phyloP scores from a whole-genome alignment of 1,284 basidiomycete genomes.

The Uromyces viciae-fabae region DNA sequence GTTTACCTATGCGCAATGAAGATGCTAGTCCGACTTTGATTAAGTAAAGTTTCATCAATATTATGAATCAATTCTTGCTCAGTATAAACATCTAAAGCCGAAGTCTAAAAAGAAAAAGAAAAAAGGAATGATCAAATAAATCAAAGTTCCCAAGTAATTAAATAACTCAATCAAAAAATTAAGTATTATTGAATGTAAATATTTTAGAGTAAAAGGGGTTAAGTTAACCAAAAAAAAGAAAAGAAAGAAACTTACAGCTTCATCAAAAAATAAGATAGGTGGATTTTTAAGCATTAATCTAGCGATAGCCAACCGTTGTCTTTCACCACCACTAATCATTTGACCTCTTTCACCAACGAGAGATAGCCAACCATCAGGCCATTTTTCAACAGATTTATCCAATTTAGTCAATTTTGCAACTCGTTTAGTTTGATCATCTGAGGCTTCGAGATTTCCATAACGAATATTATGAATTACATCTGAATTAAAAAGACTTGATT shows the following conservation, averaged over 20 bases:
- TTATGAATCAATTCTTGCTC: slow-evolving; percentile 44
- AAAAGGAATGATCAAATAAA: neutral
- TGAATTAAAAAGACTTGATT: slow-evolving; percentile 41
- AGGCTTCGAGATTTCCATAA: slow-evolving; percentile 35
- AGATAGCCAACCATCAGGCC: slow-evolving; percentile 30
- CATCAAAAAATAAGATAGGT: slow-evolving; percentile 43
- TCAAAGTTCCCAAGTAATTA: neutral
- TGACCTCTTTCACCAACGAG: slow-evolving; percentile 38
- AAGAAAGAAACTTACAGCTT: slow-evolving; percentile 17
- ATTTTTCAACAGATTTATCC: slow-evolving; percentile 27
- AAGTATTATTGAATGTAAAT: neutral
- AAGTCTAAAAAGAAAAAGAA: slow-evolving; percentile 10
- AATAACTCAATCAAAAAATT: neutral
- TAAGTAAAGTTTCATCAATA: slow-evolving; percentile 35
- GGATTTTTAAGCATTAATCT: slow-evolving; percentile 44
- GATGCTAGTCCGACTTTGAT: slow-evolving; percentile 37
- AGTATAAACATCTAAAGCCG: slow-evolving; percentile 43
- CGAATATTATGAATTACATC: slow-evolving; percentile 39
- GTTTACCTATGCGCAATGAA: slow-evolving; percentile 45
- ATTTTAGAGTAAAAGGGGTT: neutral
- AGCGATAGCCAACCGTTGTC: slow-evolving; percentile 44
- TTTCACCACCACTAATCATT: slow-evolving; percentile 44
- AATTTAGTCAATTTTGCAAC: slow-evolving; percentile 39
- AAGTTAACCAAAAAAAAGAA: neutral
- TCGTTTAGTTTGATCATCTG: slow-evolving; percentile 32